Evolutionary conservation across 1,139 yeast species (phyloP), one percentile per base, ranked within the genome.

Genomic region (Geotrichum australiense): DNA sequence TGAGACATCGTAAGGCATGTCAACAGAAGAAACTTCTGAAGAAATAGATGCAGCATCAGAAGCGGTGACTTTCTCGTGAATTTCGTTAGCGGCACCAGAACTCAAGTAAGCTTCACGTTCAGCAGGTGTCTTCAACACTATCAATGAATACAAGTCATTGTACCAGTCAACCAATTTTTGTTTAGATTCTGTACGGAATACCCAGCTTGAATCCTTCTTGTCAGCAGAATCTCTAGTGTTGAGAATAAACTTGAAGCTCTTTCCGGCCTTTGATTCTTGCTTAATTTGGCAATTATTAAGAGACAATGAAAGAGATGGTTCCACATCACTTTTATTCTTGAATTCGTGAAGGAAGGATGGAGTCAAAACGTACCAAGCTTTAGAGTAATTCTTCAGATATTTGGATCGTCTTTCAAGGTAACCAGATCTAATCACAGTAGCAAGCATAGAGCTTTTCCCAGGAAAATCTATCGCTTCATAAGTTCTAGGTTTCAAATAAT

Each of bases 351-450:
- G 67, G 55, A 76, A 87, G 45, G 79, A 77, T 45, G 96, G 83
- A 1, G 98, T 87, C 51, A 91, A 69, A 22, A 91, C 95, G 59
- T 87, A 93, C 78, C 85, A 91, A 3, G 94, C 94, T 52, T 79
- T 75, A 5, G 94, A 78, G 62, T 87, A 93, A 22, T 89, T 81
- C 66, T 87, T 89, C 52, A 91, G 70, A 59, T 78, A 87, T 66
- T 89, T 91, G 2, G 96, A 83, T 54, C 95, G 75, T 60, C 96
- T 74, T 61, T 91, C 98, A 51, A 91, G 69, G 51, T 70, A 74
- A 1, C 97, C 96, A 28, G 86, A 76, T 45, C 87, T 75, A 31
- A 91, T 72, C 43, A 84, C 80, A 39, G 68, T 64, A 25, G 89
- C 77, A 50, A 87, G 66, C 10, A 86, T 76, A 41, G 89, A 82